Evolutionary conservation across 2,329 filamentous ascomycete genomes (phyloP), one percentile per base, ranked within the genome.

Genomic region (Pleoardoris graminearum): DNA sequence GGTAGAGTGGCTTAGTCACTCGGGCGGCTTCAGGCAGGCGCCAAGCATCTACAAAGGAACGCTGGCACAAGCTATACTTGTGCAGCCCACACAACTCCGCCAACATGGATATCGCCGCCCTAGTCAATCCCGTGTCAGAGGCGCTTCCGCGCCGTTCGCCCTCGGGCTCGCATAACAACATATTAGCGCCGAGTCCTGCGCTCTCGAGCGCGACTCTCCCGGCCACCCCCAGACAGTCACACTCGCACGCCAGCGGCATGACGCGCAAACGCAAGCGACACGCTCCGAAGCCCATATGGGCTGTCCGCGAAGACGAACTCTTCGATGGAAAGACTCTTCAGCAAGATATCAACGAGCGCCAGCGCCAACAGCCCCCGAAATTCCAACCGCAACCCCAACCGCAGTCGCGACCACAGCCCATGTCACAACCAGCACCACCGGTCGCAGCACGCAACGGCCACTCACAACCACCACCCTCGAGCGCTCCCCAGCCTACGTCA

Each of bases 241-340:
- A 41, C 42, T 63, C 57, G 33, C 39, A 35, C 44, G 58, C 53
- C 21, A 69, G 59, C 59, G 52, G 62, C 17, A 68, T 67, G 62
- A 59, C 55, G 22, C 57, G 61, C 55, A 72, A 70, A 57, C 68
- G 71, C 57, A 73, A 71, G 53, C 66, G 70, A 51, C 53, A 68
- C 56, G 68, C 72, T 37, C 64, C 70, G 12, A 71, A 70, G 48
- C 71, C 71, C 16, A 69, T 72, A 42, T 74, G 71, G 71, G 71
- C 71, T 4, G 59, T 66, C 37, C 60, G 58, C 38, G 69, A 71
- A 52, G 17, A 52, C 11, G 59, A 61, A 50, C 25, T 48, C 12
- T 17, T 52, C 27, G 52, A 56, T 4, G 65, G 60, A 33, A 60
- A 68, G 33, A 55, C 61, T 19, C 60, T 68, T 2, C 58, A 63